Evolutionary conservation across 1,284 basidiomycete genomes (phyloP), one percentile per base, ranked within the genome.

Genomic region (Retiboletus flavoniger): DNA sequence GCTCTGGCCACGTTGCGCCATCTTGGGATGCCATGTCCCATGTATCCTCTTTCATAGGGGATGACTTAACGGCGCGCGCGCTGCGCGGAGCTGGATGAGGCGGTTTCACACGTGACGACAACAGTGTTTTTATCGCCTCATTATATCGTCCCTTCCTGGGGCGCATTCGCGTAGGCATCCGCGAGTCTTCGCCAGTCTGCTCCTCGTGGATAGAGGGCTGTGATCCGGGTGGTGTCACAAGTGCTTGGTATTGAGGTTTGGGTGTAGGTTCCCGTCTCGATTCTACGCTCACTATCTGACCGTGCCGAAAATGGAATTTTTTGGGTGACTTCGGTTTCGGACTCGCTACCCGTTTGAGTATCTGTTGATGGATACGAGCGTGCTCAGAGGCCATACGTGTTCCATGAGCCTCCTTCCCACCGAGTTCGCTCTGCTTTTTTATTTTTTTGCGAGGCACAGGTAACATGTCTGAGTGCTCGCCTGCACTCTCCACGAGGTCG

Each of bases 241-340:
- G 34, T 7, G 21, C 28, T n/a, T 21, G 35, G 13, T 13, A n/a
- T 21, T 28, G 36, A 31, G 32, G n/a, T 32, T 38, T 36, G 4
- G 14, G 17, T 28, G 38, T 8, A 14, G 14, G n/a, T 19, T 47
- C 45, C 7, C 26, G 19, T 8, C 29, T 40, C 13, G 35, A 9
- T 11, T 45, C 44, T 3, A 51, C 14, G 2, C 39, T 32, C 6
- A 68, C 66, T 0, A 70, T 46, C 45, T 57, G 53, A 0, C 66
- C 68, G 1, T 51, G 54, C 41, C 54, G 55, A 7, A 67, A 44
- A 21, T 64, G 57, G 16, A 57, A 57, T 39, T 35, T 64, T 11
- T 34, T n/a, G 8, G 26, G 29, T 0, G 45, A 6, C 3, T 13
- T 36, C 17, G 11, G 17, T 19, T 29, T 56, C 0, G 14, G 7